These are phyloP conservation scores for Craterostigma plantagineum DNA, from an alignment of 257 asterid genomes.

Conservation along the genomic window DNA sequence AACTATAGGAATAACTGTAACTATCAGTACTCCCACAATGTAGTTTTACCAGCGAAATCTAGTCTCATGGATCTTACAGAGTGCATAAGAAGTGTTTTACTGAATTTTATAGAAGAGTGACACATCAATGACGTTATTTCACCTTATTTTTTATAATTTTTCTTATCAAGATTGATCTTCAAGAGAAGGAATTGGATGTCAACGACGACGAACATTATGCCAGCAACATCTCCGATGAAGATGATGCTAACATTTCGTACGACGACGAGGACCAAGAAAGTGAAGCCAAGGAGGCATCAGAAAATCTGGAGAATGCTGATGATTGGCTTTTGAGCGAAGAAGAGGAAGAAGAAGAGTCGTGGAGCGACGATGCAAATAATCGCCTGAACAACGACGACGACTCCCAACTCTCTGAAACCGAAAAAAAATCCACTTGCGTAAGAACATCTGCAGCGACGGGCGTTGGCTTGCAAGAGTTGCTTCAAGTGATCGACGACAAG, in stretches of 20 bases:
- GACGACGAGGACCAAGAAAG: no score
- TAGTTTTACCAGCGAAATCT: no score
- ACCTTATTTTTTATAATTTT: conserved; percentile 6
- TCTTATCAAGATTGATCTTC: conserved; percentile 50
- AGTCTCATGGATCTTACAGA: no score
- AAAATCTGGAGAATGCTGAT: conserved; percentile 11
- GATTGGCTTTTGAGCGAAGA: conserved; percentile 29
- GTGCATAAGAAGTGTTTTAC: no score
- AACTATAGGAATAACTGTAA: not conserved
- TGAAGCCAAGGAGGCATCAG: conserved; percentile 13
- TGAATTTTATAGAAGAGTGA: no score
- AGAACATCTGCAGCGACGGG: conserved; percentile 72
- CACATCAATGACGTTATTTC: not conserved
- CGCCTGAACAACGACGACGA: conserved; percentile 14
- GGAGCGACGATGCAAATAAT: conserved; percentile 28
- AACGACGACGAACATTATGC: conserved; percentile 21
- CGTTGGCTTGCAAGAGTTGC: conserved; percentile 72
- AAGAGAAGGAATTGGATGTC: conserved; percentile 18
- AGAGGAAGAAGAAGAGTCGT: conserved; percentile 31
- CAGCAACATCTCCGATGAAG: conserved; percentile 23
- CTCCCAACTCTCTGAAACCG: conserved; percentile 9
- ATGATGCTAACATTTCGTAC: conserved; percentile 21
- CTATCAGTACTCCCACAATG: no score
- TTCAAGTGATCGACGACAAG: conserved; percentile 53
- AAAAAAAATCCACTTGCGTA: conserved; percentile 19